Base-by-base conservation (phyloP, 2,329 filamentous ascomycete genomes). In the Pseudopyrenochaeta lycopersici region DNA sequence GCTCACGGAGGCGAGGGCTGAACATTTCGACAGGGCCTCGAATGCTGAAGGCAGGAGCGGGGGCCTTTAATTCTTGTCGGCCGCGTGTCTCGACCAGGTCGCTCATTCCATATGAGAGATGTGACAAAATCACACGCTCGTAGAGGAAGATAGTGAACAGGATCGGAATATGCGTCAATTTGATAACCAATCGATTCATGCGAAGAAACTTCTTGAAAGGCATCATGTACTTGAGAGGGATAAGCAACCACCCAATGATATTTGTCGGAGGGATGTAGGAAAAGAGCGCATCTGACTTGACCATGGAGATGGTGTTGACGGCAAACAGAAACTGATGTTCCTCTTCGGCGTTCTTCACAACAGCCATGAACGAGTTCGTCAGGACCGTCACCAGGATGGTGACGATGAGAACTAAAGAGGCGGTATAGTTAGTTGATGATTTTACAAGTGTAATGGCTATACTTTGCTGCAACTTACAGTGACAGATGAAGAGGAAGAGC, bases 221-320 rank as follows among this genome's bases (percentile, higher is more conserved):
- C 79, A 97, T 87, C 65, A 87, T 80, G 71, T 90, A 96, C 58
- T 93, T 85, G 39, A 96, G 75, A 0, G 94, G 94, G 67, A 92
- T 92, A 23, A 97, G 80, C 0, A 94, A 72, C 94, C 93, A 98
- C 1, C 91, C 93, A 58, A 97, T 84, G 27, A 97, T 90, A 71
- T 98, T 98, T 12, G 90, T 89, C 0, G 94, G 94, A 1, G 94
- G 90, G 56, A 97, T 86, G 72, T 97, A 97, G 3, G 92, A 96
- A 80, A 98, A 98, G 0, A 97, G 81, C 0, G 92, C 90, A 73
- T 98, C 94, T n/a, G 95, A 97, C 76, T 97, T 98, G 62, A 97
- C 94, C 91, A 97, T 96, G 4, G 92, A 96, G 44, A 97, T 96
- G 4, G 94, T 96, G 71, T 97, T 98, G 74, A 98, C 92, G 0